Evolutionary conservation across 805 yeast species (phyloP).

Genomic region (Monosporozyma unispora): DNA sequence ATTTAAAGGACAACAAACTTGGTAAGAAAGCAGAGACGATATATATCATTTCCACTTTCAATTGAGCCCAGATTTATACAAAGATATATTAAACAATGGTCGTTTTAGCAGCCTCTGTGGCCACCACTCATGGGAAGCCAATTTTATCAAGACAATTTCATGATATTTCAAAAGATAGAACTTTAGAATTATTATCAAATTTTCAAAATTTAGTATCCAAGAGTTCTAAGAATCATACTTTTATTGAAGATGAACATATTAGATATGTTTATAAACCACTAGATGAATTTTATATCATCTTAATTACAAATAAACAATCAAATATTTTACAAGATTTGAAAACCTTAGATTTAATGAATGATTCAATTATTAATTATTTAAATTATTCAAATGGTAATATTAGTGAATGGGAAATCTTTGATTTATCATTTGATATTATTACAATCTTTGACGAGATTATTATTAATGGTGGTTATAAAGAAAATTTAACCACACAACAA

Average conservation of each 20-base stretch:
- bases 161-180: constrained; percentile 75
- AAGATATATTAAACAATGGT: constrained; percentile 38
- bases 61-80: no score
- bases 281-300: constrained; percentile 84
- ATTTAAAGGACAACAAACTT: background rate
- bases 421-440: constrained; percentile 78
- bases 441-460: constrained; percentile 92
- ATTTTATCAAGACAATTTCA: constrained; percentile 86
- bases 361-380: constrained; percentile 67
- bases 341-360: constrained; percentile 77
- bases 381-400: constrained; percentile 44
- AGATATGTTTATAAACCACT: constrained; percentile 94
- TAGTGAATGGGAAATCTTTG: constrained; percentile 65
- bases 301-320: constrained; percentile 83
- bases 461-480: constrained; percentile 86
- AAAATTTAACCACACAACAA: constrained; percentile 72
- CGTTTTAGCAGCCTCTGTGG: constrained; percentile 87
- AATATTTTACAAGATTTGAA: constrained; percentile 92
- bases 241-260: constrained; percentile 84
- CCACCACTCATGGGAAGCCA: constrained; percentile 89
- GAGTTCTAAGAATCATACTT: constrained; percentile 73
- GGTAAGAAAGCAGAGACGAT: no score
- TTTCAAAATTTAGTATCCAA: constrained; percentile 73
- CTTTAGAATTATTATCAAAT: constrained; percentile 73
- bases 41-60: no score